Evolutionary conservation across 495 filamentous ascomycete genomes (phyloP), one percentile per base, ranked within the genome.

Genomic region (Lophiotrema nucula): DNA sequence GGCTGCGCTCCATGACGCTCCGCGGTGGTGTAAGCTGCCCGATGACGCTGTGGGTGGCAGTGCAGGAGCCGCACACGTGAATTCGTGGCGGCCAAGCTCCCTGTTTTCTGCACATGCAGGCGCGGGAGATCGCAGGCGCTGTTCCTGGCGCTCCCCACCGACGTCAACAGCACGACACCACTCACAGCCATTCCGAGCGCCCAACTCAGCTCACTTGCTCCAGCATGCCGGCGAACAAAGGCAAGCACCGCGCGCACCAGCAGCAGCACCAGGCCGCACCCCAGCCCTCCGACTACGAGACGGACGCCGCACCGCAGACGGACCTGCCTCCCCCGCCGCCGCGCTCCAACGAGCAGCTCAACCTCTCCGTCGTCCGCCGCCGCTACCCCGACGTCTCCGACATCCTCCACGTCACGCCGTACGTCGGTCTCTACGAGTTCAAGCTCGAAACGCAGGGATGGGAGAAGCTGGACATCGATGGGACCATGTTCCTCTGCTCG

Each of bases 381-480:
- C 88, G 95, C 70, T 79, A 86, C 46, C 86, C 89, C 25, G 67
- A 73, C 56, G 80, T 92, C 57, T 76, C 71, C 39, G 74, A 76
- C 38, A 86, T 96, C 63, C 72, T 88, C 45, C 84, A 83, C 47
- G 85, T 91, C 57, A 88, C 89, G 18, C 84, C 86, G 23, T 90
- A 88, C 68, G 84, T 84, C 41, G 86, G 89, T 8, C 78, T 95
- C 49, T 96, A 95, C 75, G 75, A 76, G 63, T 92, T 92, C 73
- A 78, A 74, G 35, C 77, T 81, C 19, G 71, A 76, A 2, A 71
- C 79, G 3, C 69, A 78, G 46, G 71, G 76, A 53, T 96, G 91
- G 91, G 85, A 92, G 64, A 92, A 90, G 69, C 76, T 75, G 38
- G 84, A 81, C 33, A 75, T 88, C 15, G 89, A 95, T 70, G 91